Evolutionary conservation across 2,329 filamentous ascomycete species (phyloP).

Genomic region (Monilinia fructigena): DNA sequence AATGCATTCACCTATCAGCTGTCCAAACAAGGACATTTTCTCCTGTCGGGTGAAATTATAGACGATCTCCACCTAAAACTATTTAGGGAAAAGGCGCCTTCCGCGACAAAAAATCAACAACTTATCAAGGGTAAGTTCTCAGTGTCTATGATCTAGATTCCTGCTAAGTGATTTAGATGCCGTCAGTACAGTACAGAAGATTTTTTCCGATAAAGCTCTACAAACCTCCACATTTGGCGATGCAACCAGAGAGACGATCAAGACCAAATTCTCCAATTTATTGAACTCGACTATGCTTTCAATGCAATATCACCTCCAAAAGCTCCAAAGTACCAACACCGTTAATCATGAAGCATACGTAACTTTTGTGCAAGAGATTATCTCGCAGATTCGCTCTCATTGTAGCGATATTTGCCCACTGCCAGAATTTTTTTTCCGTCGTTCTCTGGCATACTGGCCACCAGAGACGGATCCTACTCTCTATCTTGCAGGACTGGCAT

Average conservation of each 20-base stretch:
- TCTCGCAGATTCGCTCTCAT: conserved; percentile 33
- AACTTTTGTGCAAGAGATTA: conserved; percentile 30
- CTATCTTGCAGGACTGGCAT: conserved; percentile 35
- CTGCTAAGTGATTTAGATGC: conserved; percentile 3
- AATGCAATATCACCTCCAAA: conserved; percentile 34
- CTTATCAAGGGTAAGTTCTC: conserved; percentile 12
- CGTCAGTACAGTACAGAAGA: conserved; percentile 20
- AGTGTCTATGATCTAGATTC: neutral
- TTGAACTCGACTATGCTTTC: conserved; percentile 33
- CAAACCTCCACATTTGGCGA: conserved; percentile 25
- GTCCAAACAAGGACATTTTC: conserved; percentile 16
- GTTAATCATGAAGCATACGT: conserved; percentile 32
- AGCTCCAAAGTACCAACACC: conserved; percentile 26
- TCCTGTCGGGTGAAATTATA: neutral
- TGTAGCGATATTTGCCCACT: conserved; percentile 33
- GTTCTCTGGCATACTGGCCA: conserved; percentile 36
- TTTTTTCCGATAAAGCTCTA: conserved; percentile 24
- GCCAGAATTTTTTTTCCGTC: conserved; percentile 34
- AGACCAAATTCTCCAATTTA: conserved; percentile 28
- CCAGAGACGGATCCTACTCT: conserved; percentile 35
- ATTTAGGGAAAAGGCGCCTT: neutral
- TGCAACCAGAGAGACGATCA: conserved; percentile 22
- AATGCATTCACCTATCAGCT: conserved; percentile 19
- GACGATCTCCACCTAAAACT: neutral
- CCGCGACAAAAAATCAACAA: conserved; percentile 7